These are phyloP conservation scores for Pistacia atlantica DNA, from an alignment of 345 rosid genomes.

Conservation along the genomic window DNA sequence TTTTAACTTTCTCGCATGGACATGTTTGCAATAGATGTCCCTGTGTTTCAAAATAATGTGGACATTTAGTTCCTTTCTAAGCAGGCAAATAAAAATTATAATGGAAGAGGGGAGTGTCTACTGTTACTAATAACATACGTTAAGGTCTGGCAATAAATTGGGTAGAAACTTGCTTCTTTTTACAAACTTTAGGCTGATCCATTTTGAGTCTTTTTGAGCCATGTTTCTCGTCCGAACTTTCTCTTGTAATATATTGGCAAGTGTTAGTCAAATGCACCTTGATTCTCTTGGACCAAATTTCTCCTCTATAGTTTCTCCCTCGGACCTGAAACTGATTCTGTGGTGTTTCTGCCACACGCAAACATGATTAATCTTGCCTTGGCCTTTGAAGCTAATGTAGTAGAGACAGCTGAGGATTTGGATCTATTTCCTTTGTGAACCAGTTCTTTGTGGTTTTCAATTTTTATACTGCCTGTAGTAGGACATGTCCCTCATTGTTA, in stretches of 20 bases:
- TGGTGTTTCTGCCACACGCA: neutral
- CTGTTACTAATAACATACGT: slow-evolving; percentile 4
- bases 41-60: neutral
- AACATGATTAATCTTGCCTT: neutral
- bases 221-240: neutral
- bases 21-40: neutral
- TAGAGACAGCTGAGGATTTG: neutral
- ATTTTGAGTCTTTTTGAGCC: neutral
- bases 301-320: neutral
- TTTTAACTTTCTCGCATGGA: neutral
- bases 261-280: neutral
- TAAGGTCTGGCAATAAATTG: neutral
- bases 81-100: neutral
- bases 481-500: neutral
- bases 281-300: slow-evolving; percentile 1
- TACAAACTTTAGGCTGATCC: neutral
- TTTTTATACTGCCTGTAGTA: neutral
- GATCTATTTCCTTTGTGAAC: neutral
- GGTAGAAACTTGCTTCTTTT: neutral
- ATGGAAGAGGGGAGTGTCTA: neutral
- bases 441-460: neutral
- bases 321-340: slow-evolving; percentile 3
- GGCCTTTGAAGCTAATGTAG: neutral
- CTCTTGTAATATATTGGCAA: neutral
- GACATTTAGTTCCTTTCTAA: neutral